Base-by-base conservation (phyloP, 768 basidiomycete species). In the Mycena pura region DNA sequence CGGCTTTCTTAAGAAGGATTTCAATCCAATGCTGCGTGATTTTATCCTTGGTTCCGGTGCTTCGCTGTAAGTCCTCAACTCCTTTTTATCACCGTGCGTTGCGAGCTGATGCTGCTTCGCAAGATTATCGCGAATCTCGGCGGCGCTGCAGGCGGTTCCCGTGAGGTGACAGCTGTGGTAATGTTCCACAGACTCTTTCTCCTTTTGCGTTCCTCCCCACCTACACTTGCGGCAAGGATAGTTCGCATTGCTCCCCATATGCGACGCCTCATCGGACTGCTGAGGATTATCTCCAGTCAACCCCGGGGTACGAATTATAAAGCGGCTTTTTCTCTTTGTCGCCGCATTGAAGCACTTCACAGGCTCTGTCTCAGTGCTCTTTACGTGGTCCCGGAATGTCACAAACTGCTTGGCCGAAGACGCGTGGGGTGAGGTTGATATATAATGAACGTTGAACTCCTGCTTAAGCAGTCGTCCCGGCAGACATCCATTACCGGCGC, bases 231-330 rank as follows among this genome's bases (percentile, higher is more conserved):
- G 68, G 58, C 79, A 81, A 9, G 63, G 67, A 11, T 62, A 59
- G 29, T 80, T 81, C 3, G 72, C n/a, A n/a, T n/a, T n/a, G n/a
- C n/a, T n/a, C n/a, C 79, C 79, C 29, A 73, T 75, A 28, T 81
- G 79, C 1, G 68, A 71, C 11, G 70, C 68, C 6, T 66, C 66
- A 31, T 76, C 71, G 0, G 68, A 66, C 47, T 78, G 75, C 64
- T 73, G 73, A 1, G 73, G 78, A 52, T 78, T 80, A 48, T 77
- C 74, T 0, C 71, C 74, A 0, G 68, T 70, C 1, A 70, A 10
- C 3, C 66, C 67, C 6, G 72, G 55, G 0, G 59, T 60, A 48
- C 59, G 57, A n/a, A n/a, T n/a, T n/a, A n/a, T n/a, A n/a, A n/a
- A n/a, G n/a, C n/a, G n/a, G n/a, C n/a, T n/a, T n/a, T n/a, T n/a